Base-by-base conservation (phyloP, 768 basidiomycete species). In the Pulveroboletus sp. region DNA sequence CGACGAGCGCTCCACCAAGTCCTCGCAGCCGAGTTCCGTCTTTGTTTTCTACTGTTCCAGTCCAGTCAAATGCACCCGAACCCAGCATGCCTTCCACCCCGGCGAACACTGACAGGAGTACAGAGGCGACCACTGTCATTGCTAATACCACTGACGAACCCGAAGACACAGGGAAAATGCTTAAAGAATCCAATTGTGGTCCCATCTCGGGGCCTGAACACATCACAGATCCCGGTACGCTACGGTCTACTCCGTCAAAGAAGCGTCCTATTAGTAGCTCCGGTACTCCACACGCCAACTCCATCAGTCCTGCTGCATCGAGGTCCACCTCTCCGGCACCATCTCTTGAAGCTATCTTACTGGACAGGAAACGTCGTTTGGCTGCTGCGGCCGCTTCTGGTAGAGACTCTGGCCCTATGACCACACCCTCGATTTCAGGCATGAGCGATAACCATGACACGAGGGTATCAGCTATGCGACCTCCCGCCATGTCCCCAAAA, bases 331-430 rank as follows among this genome's bases (percentile, higher is more conserved):
- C 79, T 6, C 79, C 81, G n/a, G 72, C 74, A 5, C 75, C 79
- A 10, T 76, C 83, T 29, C 71, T 87, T 14, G 87, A 87, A 60
- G 84, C 84, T 1, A 74, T 87, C 37, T 59, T 87, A 36, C 61
- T 85, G 45, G 83, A 86, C 45, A 78, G 86, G 58, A 85, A 78
- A 53, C 78, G 85, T 36, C 77, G 85, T 40, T 50, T 76, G 24
- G 61, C 51, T 12, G 62, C 61, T 1, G 63, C 64, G 3, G 51
- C 40, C n/a, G 51, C 47, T 25, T 43, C 47, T 32, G 63, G 60
- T 20, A 59, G 47, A 47, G 62, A 59, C 31, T 27, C 17, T 1
- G 36, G 49, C 8, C 10, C 54, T 17, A 42, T 49, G 16, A 43
- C 12, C n/a, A 16, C 31, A 7, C 49, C 58, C 8, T 14, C 48